Base-by-base conservation (phyloP, 352 stramenopile species). In the Pythium guiyangense region DNA sequence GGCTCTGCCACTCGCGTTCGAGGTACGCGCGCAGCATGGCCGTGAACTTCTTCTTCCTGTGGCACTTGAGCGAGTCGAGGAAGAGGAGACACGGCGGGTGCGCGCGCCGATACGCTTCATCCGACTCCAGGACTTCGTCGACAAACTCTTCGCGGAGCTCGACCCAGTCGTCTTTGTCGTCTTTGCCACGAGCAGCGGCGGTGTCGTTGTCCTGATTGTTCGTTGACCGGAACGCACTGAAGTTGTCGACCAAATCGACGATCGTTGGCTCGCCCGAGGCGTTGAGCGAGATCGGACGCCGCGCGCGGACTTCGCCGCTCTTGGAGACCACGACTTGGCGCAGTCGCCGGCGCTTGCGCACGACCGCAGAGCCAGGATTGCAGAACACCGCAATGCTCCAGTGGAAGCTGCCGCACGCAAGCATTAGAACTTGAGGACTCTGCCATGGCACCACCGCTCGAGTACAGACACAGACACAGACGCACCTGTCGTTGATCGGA, bases 11-110 rank as follows among this genome's bases (percentile, higher is more conserved):
- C 73, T 96, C 85, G 57, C 67, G 79, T 59, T 91, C 94, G 18
- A 97, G 65, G 80, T 96, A 98, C 49, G 83, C 79, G 10, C 77
- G 73, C 27, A 98, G 66, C 51, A 90, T 82, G 22, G 63, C 77
- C 6, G 74, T 74, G 49, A 98, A 88, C 59, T 80, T 90, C 31
- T 89, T 86, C 67, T 97, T 97, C 49, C 75, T 80, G 63, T 98
- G 96, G 58, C 89, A 96, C n/a, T 83, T 86, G 44, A 98, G 74
- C 44, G 94, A 98, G 69, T 98, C 96, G 45, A 98, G 73, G 69
- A 98, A 98, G 10, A 98, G 74, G 44, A 98, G 71, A 60, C 90
- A 97, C 18, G 73, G 74, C 46, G 81, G 78, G 47, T 79, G 63
- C 22, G 74, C 57, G 4, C 59, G 50, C 8, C 79, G 71, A 22